A percentile compares a stretch with the other conserved stretches of the same genome.
phyloP scores from a whole-genome alignment of 2,329 filamentous ascomycete species.

The Fusarium oxysporum region DNA sequence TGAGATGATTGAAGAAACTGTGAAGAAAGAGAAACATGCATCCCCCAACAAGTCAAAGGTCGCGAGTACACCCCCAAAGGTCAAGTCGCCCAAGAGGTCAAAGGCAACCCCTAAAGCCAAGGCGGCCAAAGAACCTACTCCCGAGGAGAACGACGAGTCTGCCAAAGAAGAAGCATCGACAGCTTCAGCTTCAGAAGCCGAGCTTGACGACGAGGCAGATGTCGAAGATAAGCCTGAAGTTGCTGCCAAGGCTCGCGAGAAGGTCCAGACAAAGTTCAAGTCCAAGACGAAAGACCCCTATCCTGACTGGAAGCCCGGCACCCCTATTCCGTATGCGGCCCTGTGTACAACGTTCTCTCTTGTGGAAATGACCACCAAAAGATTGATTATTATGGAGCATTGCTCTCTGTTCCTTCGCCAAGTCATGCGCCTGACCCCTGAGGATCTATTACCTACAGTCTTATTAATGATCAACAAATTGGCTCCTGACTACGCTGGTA shows the following conservation, averaged over 20 bases:
- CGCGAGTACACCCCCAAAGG: slow-evolving; percentile 40
- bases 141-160: slow-evolving; percentile 41
- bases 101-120: slow-evolving; percentile 31
- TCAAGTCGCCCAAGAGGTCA: slow-evolving; percentile 37
- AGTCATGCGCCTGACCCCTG: slow-evolving; percentile 89
- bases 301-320: slow-evolving; percentile 91
- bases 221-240: slow-evolving; percentile 74
- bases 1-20: slow-evolving; percentile 52
- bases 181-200: slow-evolving; percentile 49
- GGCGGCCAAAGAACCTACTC: slow-evolving; percentile 11
- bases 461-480: slow-evolving; percentile 98
- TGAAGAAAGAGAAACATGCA: slow-evolving; percentile 32
- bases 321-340: slow-evolving; percentile 92
- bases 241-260: slow-evolving; percentile 80
- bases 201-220: slow-evolving; percentile 62
- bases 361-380: slow-evolving; percentile 93
- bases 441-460: slow-evolving; percentile 87
- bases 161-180: slow-evolving; percentile 46
- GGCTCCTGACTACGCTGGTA: slow-evolving; percentile 94
- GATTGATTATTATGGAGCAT: slow-evolving; percentile 87
- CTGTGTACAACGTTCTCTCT: slow-evolving; percentile 95
- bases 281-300: slow-evolving; percentile 81
- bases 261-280: slow-evolving; percentile 81
- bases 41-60: slow-evolving; percentile 36
- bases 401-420: slow-evolving; percentile 93